phyloP scores from a whole-genome alignment of 441 rosid genomes.

The Populus hybrid region DNA sequence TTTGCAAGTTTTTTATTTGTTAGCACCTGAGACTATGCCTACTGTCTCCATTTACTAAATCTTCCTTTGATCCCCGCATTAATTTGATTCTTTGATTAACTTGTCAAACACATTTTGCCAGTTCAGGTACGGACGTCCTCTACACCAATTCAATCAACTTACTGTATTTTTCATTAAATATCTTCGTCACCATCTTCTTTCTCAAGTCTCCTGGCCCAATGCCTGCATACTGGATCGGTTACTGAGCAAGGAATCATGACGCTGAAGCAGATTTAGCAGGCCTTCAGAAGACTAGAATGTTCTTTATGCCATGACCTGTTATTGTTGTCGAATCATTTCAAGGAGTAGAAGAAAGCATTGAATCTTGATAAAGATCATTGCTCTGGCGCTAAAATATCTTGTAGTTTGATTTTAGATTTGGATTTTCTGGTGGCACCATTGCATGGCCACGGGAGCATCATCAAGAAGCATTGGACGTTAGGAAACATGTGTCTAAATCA shows the following conservation, averaged over 20 bases:
- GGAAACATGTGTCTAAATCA: slow-evolving; percentile 3
- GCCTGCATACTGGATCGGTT: too few species aligned
- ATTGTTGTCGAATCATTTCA: background rate
- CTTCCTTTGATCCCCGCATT: background rate
- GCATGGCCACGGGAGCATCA: background rate
- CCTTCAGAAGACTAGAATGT: background rate
- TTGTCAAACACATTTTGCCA: background rate
- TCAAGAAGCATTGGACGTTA: background rate
- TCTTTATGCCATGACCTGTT: background rate
- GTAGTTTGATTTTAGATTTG: background rate
- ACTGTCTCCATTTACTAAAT: slow-evolving; percentile 23
- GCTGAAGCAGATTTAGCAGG: background rate
- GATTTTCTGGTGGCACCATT: background rate
- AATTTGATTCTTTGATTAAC: background rate
- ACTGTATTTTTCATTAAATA: background rate
- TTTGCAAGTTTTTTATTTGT: background rate
- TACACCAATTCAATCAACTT: background rate
- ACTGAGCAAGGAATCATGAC: too few species aligned
- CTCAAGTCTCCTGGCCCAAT: background rate
- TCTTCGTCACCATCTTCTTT: background rate
- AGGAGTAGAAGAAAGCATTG: background rate
- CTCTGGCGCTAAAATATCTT: background rate
- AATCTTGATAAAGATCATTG: background rate
- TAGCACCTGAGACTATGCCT: slow-evolving; percentile 11
- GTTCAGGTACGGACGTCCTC: background rate